Percentiles rank a stretch among this genome's conserved stretches.
phyloP scores from a whole-genome alignment of 495 filamentous ascomycete species.

The Margaritispora aquatica region DNA sequence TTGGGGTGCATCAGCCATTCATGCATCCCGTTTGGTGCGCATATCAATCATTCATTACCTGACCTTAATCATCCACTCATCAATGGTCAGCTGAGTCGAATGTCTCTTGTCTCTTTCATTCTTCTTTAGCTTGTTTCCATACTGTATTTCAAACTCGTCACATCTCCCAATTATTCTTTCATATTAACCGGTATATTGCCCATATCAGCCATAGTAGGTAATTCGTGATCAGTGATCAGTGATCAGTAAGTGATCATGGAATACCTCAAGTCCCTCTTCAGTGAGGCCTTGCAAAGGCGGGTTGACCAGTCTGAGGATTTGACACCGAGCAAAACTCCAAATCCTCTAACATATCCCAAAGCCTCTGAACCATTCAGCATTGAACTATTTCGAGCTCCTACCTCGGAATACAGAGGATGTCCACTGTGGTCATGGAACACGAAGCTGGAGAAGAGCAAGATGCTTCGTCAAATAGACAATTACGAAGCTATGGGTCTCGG shows the following conservation, averaged over 20 bases:
- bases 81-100: neutral
- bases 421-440: slow-evolving; percentile 26
- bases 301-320: neutral
- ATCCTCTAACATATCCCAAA: slow-evolving; percentile 23
- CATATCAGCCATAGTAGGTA: too few relatives aligned
- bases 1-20: neutral
- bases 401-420: slow-evolving; percentile 23
- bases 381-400: slow-evolving; percentile 19
- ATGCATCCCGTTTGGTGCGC: too few relatives aligned
- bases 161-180: neutral
- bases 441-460: slow-evolving; percentile 13
- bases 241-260: neutral
- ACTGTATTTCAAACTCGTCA: too few relatives aligned
- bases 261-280: neutral
- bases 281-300: neutral
- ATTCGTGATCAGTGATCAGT: too few relatives aligned
- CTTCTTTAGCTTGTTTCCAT: too few relatives aligned
- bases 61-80: too few relatives aligned
- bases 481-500: slow-evolving; percentile 24
- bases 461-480: slow-evolving; percentile 23
- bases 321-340: neutral
- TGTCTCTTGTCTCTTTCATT: neutral
- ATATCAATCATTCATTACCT: too few relatives aligned
- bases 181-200: too few relatives aligned
- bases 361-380: slow-evolving; percentile 15